Evolutionary conservation across 208 protist species (phyloP).

Genomic region (Phytomonas sp.): DNA sequence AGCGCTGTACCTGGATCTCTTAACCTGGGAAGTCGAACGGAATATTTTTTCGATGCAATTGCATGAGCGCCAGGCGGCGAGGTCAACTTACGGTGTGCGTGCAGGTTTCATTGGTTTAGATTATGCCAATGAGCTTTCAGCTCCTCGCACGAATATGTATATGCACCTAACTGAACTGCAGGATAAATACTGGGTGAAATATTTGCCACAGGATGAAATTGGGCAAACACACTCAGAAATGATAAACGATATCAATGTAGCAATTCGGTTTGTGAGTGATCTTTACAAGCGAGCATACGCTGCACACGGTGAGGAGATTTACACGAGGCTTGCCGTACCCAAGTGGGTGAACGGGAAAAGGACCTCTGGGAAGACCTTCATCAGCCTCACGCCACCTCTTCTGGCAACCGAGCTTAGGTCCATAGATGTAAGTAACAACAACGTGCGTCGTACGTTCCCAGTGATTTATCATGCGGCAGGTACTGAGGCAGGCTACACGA

Average conservation of each 20-base stretch:
- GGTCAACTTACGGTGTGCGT: neutral
- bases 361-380: neutral
- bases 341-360: neutral
- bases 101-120: neutral
- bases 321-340: neutral
- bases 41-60: neutral
- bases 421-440: neutral
- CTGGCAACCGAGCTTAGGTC: neutral
- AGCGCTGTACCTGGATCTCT: neutral
- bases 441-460: neutral
- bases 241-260: neutral
- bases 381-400: neutral
- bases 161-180: neutral
- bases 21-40: neutral
- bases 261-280: neutral
- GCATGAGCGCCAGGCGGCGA: neutral
- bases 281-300: neutral
- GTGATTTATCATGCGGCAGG: neutral
- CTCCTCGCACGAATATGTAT: neutral
- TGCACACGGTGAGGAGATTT: neutral
- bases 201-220: neutral
- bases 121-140: neutral
- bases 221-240: neutral
- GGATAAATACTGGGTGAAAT: neutral
- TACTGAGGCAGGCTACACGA: neutral